Evolutionary conservation across 2,329 filamentous ascomycete genomes (phyloP).

Genomic region (Diaporthe ilicicola): DNA sequence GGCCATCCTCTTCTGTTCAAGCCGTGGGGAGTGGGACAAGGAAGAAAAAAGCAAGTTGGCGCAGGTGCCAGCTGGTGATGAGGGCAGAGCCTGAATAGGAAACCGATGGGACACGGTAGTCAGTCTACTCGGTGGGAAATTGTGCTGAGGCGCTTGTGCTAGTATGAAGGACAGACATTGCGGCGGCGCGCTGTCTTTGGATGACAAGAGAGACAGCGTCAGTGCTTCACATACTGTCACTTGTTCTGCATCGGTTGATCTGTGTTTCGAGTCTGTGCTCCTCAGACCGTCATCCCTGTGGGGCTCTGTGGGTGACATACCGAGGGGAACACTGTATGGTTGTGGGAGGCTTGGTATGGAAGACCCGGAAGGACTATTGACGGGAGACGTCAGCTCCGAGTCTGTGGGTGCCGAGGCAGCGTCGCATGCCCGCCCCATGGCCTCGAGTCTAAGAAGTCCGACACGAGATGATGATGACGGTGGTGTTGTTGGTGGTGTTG

Average conservation of each 20-base stretch:
- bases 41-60: background rate
- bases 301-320: slow-evolving; percentile 7
- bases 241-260: slow-evolving; percentile 19
- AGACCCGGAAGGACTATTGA: slow-evolving; percentile 12
- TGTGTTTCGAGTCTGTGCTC: slow-evolving; percentile 24
- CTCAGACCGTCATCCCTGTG: background rate
- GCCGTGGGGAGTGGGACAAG: background rate
- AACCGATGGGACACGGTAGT: background rate
- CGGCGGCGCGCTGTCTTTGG: background rate
- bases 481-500: background rate
- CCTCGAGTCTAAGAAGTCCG: slow-evolving; percentile 4
- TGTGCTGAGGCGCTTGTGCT: background rate
- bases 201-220: background rate
- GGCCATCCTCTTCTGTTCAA: background rate
- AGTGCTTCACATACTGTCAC: slow-evolving; percentile 19
- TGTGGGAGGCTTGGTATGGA: slow-evolving; percentile 1
- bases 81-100: background rate
- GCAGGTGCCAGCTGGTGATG: slow-evolving; percentile 8
- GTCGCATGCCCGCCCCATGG: background rate
- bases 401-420: slow-evolving; percentile 12
- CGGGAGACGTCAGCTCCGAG: slow-evolving; percentile 9
- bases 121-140: too few species aligned
- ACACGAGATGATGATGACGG: background rate
- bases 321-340: background rate
- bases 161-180: background rate